Base-by-base conservation (phyloP, 306 rosid species). In the Prunus kanzakura region DNA sequence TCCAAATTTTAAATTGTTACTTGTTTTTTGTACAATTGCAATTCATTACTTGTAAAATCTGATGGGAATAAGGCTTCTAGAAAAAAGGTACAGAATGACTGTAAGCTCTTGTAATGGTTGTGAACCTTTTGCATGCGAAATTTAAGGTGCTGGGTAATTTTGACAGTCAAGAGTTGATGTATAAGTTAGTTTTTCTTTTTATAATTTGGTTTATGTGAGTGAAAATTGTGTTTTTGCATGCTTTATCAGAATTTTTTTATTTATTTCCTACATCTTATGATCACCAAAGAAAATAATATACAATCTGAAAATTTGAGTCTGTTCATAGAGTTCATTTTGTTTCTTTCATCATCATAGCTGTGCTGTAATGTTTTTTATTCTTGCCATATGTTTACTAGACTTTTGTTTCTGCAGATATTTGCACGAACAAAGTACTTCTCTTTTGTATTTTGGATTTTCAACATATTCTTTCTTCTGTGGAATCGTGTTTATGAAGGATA, bases 391-490 rank as follows among this genome's bases (percentile, higher is more conserved):
- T 35, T 35, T 73, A 67, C 78, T 63, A 47, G 67, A 20, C 46
- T 75, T 35, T 25, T 71, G 57, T 84, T 76, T 76, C 61, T 83
- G 89, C 90, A 95, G 96, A 85, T 84, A 64, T 86, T 89, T 84
- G 97, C 92, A 22, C 69, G 83, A 81, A 89, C 86, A 69, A 87
- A 83, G 82, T 80, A 81, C 86, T 95, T 90, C 87, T 67, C 85
- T 25, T 82, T 88, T 74, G 76, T 87, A 64, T 32, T 92, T 43
- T 95, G 98, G 98, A 80, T 86, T 89, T 90, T 88, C 92, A 90
- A 89, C 86, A 69, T 90, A 63, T 92, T 89, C 84, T 92, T 95
- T 72, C 97, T 95, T 76, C 76, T 95, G 64, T 90, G 85, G 98
- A 84, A n/a, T n/a, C n/a, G n/a, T n/a, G n/a, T n/a, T n/a, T n/a